Conservation (phyloP, 1,284 basidiomycete genomes). For the Sanghuangporus weigelae region DNA sequence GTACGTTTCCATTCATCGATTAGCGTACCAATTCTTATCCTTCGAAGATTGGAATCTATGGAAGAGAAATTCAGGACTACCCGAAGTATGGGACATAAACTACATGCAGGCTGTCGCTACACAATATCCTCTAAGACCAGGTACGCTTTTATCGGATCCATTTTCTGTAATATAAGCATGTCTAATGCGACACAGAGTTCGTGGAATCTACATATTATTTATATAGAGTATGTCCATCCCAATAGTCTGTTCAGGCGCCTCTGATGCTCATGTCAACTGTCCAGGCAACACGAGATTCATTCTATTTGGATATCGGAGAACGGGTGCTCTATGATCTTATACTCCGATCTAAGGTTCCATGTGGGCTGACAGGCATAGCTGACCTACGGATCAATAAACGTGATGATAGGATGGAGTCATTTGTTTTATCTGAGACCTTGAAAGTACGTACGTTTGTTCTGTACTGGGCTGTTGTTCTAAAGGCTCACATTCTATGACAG, state of each 20-base stretch:
- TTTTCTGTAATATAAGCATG: not conserved
- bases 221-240: slow-evolving; percentile 58
- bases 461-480: too few relatives aligned
- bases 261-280: not conserved
- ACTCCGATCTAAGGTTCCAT: slow-evolving; percentile 71
- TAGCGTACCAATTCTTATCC: slow-evolving; percentile 1
- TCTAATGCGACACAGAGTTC: slow-evolving; percentile 52
- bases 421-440: slow-evolving; percentile 84
- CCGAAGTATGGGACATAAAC: slow-evolving; percentile 85
- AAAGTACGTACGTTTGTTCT: slow-evolving; percentile 49
- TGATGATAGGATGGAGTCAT: slow-evolving; percentile 92
- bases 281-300: slow-evolving; percentile 85
- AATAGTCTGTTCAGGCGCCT: not conserved
- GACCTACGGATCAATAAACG: slow-evolving; percentile 76
- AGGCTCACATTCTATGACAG: slow-evolving; percentile 33
- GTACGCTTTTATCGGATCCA: slow-evolving; percentile 29
- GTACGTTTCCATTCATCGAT: slow-evolving; percentile 38
- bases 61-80: slow-evolving; percentile 78
- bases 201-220: slow-evolving; percentile 94
- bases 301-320: slow-evolving; percentile 89
- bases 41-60: slow-evolving; percentile 79
- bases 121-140: slow-evolving; percentile 82
- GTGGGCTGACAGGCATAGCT: slow-evolving; percentile 78
- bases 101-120: slow-evolving; percentile 68
- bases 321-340: slow-evolving; percentile 74